Percentiles rank a stretch among this genome's conserved stretches.
Evolutionary conservation across 1,284 basidiomycete genomes (phyloP).

Genomic region (Ganoderma multipileum): DNA sequence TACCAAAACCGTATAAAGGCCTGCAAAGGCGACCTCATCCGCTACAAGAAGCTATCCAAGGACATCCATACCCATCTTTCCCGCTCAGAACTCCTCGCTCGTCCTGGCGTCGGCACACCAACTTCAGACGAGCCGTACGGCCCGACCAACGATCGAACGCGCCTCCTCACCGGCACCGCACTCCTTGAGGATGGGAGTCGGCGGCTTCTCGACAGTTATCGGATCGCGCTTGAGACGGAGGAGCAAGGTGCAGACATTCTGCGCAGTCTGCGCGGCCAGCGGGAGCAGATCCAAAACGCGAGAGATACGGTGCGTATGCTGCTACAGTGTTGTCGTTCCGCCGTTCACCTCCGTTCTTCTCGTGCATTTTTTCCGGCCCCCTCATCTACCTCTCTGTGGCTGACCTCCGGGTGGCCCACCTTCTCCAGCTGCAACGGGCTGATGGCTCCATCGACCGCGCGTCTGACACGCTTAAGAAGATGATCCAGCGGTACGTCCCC

Average conservation of each 20-base stretch:
- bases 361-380: neutral
- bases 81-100: slow-evolving; percentile 64
- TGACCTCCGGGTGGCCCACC: neutral
- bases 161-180: slow-evolving; percentile 78
- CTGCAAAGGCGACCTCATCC: slow-evolving; percentile 76
- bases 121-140: slow-evolving; percentile 86
- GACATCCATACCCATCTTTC: slow-evolving; percentile 65
- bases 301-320: slow-evolving; percentile 74
- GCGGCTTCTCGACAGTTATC: slow-evolving; percentile 88
- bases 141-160: slow-evolving; percentile 69
- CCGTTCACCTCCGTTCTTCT: neutral
- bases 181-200: slow-evolving; percentile 81
- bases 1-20: slow-evolving; percentile 78
- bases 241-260: slow-evolving; percentile 95
- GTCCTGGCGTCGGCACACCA: slow-evolving; percentile 51
- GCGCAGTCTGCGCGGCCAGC: slow-evolving; percentile 83
- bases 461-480: slow-evolving; percentile 75
- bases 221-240: slow-evolving; percentile 96
- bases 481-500: slow-evolving; percentile 62
- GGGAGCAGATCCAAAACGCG: slow-evolving; percentile 96
- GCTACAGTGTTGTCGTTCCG: neutral
- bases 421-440: slow-evolving; percentile 66
- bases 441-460: slow-evolving; percentile 77
- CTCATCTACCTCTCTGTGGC: neutral
- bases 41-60: slow-evolving; percentile 81